Evolutionary conservation across 805 yeast genomes (phyloP).

Genomic region (Lachancea waltii): DNA sequence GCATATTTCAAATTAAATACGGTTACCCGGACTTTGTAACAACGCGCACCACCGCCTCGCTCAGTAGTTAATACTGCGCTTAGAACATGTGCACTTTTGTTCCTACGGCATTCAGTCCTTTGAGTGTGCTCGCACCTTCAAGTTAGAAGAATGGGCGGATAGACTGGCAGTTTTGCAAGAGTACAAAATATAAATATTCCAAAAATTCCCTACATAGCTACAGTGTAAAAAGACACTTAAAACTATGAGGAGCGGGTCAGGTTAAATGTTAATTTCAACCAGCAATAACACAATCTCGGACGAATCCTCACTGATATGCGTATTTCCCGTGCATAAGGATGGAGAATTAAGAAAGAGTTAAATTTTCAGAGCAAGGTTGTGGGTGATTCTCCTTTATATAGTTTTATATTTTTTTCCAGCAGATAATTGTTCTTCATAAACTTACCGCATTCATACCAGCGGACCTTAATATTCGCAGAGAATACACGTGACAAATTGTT

Average conservation of each 20-base stretch:
- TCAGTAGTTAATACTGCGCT: no score
- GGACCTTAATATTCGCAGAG: background rate
- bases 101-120: background rate
- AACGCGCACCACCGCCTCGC: no score
- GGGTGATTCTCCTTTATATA: background rate
- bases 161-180: background rate
- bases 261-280: constrained; percentile 93
- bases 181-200: constrained; percentile 36
- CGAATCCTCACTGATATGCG: constrained; percentile 99
- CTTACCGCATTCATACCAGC: no score
- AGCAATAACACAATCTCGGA: constrained; percentile 99
- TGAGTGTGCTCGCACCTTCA: constrained; percentile 5
- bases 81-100: background rate
- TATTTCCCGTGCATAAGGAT: constrained; percentile 99
- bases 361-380: background rate
- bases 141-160: background rate
- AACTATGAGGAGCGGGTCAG: constrained; percentile 67
- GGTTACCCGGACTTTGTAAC: background rate
- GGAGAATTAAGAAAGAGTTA: constrained; percentile 27
- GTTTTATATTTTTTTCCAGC: no score
- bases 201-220: constrained; percentile 65
- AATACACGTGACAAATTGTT: background rate
- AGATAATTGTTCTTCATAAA: no score
- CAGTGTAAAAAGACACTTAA: constrained; percentile 34
- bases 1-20: background rate